A percentile compares a stretch with the other conserved stretches of the same genome.
Conservation (phyloP, 805 yeast genomes). For the Myxozyma monticola region DNA sequence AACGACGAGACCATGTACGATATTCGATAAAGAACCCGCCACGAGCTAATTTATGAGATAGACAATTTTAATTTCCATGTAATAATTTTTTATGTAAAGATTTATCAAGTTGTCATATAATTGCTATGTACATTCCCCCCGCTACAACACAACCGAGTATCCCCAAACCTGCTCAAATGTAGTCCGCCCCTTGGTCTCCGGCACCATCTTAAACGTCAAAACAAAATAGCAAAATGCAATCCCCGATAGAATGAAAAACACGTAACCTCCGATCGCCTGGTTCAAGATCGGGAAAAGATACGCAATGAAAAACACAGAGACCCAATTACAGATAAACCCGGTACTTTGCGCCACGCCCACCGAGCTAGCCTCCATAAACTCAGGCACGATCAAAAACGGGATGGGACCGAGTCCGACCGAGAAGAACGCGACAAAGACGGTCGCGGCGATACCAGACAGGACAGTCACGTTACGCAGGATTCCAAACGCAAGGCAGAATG, state of each 20-base stretch:
- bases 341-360: conserved; percentile 87
- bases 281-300: conserved; percentile 75
- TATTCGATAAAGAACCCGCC: too few relatives aligned
- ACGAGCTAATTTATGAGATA: too few relatives aligned
- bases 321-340: conserved; percentile 90
- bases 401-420: conserved; percentile 95
- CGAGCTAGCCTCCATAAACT: conserved; percentile 79
- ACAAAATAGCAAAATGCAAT: conserved; percentile 52
- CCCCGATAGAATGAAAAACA: conserved; percentile 62
- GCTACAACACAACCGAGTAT: conserved; percentile 1
- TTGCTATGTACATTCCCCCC: too few relatives aligned
- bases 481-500: conserved; percentile 66
- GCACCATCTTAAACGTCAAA: conserved; percentile 53
- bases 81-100: too few relatives aligned
- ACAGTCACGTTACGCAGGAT: conserved; percentile 51
- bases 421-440: conserved; percentile 76
- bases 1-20: too few relatives aligned
- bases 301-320: conserved; percentile 76
- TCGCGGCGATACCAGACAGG: conserved; percentile 62
- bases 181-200: conserved; percentile 72
- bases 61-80: too few relatives aligned
- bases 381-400: conserved; percentile 85
- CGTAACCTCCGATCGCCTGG: conserved; percentile 68
- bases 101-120: too few relatives aligned
- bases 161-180: conserved; percentile 71